Evolutionary conservation across 331 rosid species (phyloP), one percentile per base, ranked within the genome.

Genomic region (Cydonia oblonga): DNA sequence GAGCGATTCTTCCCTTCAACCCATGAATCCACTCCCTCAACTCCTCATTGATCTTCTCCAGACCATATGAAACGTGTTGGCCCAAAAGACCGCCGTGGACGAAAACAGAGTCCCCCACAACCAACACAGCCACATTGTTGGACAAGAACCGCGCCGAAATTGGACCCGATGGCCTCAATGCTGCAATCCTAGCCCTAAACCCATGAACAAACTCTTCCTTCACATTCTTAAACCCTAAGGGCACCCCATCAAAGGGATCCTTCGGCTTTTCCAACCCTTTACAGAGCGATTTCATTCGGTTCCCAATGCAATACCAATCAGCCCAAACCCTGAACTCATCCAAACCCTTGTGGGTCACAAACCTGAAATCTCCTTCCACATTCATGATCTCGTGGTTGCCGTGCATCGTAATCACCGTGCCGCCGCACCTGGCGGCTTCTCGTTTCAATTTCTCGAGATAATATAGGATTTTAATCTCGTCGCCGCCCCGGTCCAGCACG

Each of bases 321-420:
- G 84, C 91, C 98, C 97, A 93, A 53, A 6, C 81, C 82, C 74
- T 75, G 66, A 91, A 93, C 70, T 93, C 97, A 14, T 93, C 85
- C 20, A 89, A 38, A 0, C 85, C 97, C 1, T 67, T 22, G 70
- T 42, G 2, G 6, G 86, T 85, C 22, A 74, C 89, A 70, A 0
- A 91, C 24, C 93, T 78, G 69, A 91, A 93, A 88, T 93, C 92
- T 13, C 92, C 92, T 15, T 87, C 96, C 9, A 88, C 81, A 76
- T 93, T 93, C 98, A 93, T 88, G 73, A 93, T 93, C 84, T 93
- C 98, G 78, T 93, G 98, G 81, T 93, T 93, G 2, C 98, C 97
- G 78, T 93, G 83, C 98, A 93, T 93, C 44, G 96, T 87, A 28
- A 93, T 81, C 10, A 93, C 57, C 15, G 19, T 38, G 3, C 96